Conservation (phyloP, 129 eudicot genomes). For the Erigeron canadensis region DNA sequence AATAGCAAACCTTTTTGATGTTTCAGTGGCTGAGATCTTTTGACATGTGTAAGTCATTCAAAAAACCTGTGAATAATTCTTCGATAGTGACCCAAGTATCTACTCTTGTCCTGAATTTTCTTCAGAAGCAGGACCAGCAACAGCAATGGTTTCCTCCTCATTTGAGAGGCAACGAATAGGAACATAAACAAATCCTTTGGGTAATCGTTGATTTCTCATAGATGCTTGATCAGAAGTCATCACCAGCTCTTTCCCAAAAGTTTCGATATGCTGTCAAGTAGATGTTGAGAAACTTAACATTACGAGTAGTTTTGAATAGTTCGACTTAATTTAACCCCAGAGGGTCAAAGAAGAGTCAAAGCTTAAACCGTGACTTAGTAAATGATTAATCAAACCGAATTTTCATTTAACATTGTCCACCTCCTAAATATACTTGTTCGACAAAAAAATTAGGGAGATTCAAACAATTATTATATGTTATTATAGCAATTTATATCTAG, state of each 20-base stretch:
- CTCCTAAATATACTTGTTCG: too few relatives aligned
- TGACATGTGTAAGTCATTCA: slow-evolving; percentile 12
- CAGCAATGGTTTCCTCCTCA: slow-evolving; percentile 62
- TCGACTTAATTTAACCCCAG: too few relatives aligned
- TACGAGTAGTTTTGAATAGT: too few relatives aligned
- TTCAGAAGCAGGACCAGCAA: slow-evolving; percentile 35
- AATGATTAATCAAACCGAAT: too few relatives aligned
- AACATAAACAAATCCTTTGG: slow-evolving; percentile 91
- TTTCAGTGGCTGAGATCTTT: slow-evolving; percentile 9
- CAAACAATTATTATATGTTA: too few relatives aligned
- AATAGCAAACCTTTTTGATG: slow-evolving; percentile 15
- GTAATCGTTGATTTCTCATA: slow-evolving; percentile 85
- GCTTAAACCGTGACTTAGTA: too few relatives aligned
- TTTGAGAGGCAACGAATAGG: slow-evolving; percentile 73
- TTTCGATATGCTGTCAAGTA: slow-evolving; percentile 59
- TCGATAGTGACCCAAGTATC: background rate
- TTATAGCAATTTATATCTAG: too few relatives aligned
- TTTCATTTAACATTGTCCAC: too few relatives aligned
- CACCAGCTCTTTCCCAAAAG: slow-evolving; percentile 74
- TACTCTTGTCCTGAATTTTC: slow-evolving; percentile 49
- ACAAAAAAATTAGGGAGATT: too few relatives aligned
- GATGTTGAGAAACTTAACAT: background rate
- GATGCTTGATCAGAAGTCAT: slow-evolving; percentile 99
- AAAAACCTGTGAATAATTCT: slow-evolving; percentile 13
- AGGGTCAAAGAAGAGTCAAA: too few relatives aligned